Percentiles rank a stretch among this genome's conserved stretches.
Conservation (phyloP, 139 green algal genomes). For the Chlamydomonas applanata region DNA sequence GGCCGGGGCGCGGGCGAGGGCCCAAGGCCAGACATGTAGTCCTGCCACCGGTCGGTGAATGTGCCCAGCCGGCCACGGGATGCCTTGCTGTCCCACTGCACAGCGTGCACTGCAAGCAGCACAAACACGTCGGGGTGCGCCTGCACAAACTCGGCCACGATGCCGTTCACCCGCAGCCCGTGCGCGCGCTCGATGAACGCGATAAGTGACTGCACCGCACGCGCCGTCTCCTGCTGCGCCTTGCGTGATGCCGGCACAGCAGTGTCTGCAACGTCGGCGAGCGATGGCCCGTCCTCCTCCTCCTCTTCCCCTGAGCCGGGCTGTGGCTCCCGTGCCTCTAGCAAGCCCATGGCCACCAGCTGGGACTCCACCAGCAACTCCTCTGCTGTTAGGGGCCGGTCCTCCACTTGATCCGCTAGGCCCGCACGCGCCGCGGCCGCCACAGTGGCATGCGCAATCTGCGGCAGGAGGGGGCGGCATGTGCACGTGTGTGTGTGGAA, state of each 20-base stretch:
- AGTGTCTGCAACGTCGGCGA: not conserved
- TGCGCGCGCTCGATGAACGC: conserved; percentile 41
- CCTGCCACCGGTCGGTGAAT: conserved; percentile 46
- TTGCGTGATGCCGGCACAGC: not conserved
- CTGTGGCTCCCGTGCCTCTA: conserved; percentile 23
- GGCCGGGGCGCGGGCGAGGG: conserved; percentile 31
- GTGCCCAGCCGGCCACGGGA: conserved; percentile 35
- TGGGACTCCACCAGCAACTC: conserved; percentile 39
- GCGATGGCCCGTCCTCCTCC: not conserved
- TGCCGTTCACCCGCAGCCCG: conserved; percentile 27
- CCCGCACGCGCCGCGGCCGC: too few relatives aligned
- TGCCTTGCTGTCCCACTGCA: conserved; percentile 33
- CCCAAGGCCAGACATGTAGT: conserved; percentile 35
- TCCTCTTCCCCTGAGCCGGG: not conserved
- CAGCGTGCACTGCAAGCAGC: conserved; percentile 34
- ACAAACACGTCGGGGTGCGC: not conserved
- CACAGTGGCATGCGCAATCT: too few relatives aligned
- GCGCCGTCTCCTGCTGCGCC: conserved; percentile 8
- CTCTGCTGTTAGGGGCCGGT: conserved; percentile 12
- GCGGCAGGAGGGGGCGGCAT: too few relatives aligned
- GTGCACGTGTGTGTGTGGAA: too few relatives aligned
- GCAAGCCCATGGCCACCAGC: conserved; percentile 33
- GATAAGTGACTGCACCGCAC: conserved; percentile 1
- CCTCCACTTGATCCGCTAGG: too few relatives aligned
- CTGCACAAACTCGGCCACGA: conserved; percentile 39